phyloP scores from a whole-genome alignment of 441 rosid genomes.

The Dalechampia spathulata region DNA sequence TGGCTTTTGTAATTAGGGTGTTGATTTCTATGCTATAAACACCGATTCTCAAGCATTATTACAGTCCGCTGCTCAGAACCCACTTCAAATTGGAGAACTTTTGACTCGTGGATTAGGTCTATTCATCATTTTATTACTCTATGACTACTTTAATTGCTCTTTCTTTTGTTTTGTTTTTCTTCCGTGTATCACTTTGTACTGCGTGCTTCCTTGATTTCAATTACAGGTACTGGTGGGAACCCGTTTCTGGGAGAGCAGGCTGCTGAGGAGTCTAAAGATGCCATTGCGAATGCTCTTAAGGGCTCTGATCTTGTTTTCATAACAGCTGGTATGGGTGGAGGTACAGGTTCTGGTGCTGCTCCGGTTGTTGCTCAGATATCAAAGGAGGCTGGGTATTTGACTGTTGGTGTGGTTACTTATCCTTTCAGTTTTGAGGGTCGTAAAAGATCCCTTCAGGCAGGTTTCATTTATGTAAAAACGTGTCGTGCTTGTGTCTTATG shows the following conservation, averaged over 20 bases:
- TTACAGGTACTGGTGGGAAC: slow-evolving; percentile 89
- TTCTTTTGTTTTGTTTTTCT: not conserved
- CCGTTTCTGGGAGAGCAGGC: slow-evolving; percentile 92
- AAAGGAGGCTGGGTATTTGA: slow-evolving; percentile 88
- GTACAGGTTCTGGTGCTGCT: slow-evolving; percentile 99
- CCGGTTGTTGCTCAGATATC: slow-evolving; percentile 94
- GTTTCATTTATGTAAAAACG: slow-evolving; percentile 19
- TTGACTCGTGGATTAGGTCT: slow-evolving; percentile 94
- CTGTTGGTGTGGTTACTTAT: slow-evolving; percentile 97
- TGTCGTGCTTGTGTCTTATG: not conserved
- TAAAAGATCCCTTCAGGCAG: slow-evolving; percentile 82
- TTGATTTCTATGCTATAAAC: slow-evolving; percentile 90
- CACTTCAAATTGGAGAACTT: slow-evolving; percentile 94
- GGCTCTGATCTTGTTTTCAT: slow-evolving; percentile 98
- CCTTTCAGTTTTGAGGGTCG: slow-evolving; percentile 99
- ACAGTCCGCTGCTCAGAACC: slow-evolving; percentile 78
- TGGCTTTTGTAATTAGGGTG: slow-evolving; percentile 43
- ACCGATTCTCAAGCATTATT: slow-evolving; percentile 90
- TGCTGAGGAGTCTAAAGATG: slow-evolving; percentile 92
- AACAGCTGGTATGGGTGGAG: slow-evolving; percentile 99
- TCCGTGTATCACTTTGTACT: not conserved
- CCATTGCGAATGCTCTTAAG: slow-evolving; percentile 78
- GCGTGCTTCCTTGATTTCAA: slow-evolving; percentile 11
- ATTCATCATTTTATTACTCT: slow-evolving; percentile 5
- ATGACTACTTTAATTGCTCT: not conserved